Base-by-base conservation (phyloP, 257 asterid genomes). In the Penstemon davidsonii region DNA sequence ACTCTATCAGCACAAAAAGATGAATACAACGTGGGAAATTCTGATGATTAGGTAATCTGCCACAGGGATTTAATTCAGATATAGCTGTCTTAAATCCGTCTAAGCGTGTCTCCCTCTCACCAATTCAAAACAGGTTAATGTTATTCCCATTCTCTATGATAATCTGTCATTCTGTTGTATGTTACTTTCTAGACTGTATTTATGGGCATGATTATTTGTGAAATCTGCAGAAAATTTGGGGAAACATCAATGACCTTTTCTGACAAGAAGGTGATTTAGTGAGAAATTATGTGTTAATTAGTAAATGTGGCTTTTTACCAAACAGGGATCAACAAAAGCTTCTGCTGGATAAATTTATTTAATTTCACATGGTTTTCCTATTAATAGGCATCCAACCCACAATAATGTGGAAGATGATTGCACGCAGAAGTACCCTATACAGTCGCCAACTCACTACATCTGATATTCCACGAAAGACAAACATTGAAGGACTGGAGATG, bases 31-130 rank as follows among this genome's bases (percentile, higher is more conserved):
- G 12, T 18, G 50, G 51, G 9, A 25, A 2, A 64, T 44, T 55
- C 62, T 60, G 8, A 57, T 63, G 38, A 15, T 18, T 41, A 1
- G 2, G 25, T 15, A 51, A 15, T 67, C 57, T 79, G 44, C 66
- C 61, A 70, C 87, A 92, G 98, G 80, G 54, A 49, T 58, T 68
- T 68, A 50, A 69, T 54, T 71, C 80, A n/a, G 83, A 78, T 75
- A 39, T 36, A 59, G 51, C 56, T 66, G 76, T 71, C 66, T 79
- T 73, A 69, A 75, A 79, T 81, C 89, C 94, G 52, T 72, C 85
- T 56, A 93, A 93, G 72, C 96, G 95, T 61, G 79, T 70, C 55
- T 73, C 78, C 36, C 77, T 57, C 13, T 72, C 88, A 76, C 82
- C 84, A 55, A 71, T 18, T 38, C 70, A 67, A 47, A 80, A 76